phyloP scores from a whole-genome alignment of 2,329 filamentous ascomycete species.

The Aspergillus sergii region DNA sequence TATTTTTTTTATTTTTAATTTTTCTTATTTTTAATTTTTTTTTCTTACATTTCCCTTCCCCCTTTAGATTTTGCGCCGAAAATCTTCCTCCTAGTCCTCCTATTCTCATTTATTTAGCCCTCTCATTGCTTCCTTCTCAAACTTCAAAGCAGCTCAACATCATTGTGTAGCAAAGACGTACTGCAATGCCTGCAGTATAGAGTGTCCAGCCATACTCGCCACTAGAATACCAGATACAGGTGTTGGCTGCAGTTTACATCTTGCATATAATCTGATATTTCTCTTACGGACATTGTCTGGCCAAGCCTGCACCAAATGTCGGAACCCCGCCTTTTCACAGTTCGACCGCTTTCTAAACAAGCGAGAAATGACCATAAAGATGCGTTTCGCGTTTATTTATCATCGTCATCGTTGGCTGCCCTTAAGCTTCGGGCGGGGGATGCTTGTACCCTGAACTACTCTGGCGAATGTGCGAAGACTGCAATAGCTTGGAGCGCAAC shows the following conservation, averaged over 20 bases:
- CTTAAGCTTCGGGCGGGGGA: conserved; percentile 62
- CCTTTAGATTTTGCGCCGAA: background rate
- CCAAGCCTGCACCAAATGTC: conserved; percentile 32
- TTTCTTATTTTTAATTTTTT: background rate
- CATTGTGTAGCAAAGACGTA: background rate
- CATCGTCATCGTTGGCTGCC: conserved; percentile 57
- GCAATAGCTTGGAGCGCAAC: conserved; percentile 66
- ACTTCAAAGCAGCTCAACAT: background rate
- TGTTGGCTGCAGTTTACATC: background rate
- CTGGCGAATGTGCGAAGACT: conserved; percentile 49
- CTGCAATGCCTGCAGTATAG: background rate
- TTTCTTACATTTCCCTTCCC: background rate
- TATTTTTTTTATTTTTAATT: background rate
- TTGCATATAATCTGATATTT: background rate
- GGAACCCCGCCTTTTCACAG: conserved; percentile 50
- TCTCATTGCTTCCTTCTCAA: background rate
- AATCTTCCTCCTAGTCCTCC: background rate
- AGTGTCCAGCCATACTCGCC: background rate
- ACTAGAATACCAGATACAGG: background rate
- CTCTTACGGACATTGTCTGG: background rate
- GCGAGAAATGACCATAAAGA: conserved; percentile 54
- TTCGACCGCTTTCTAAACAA: conserved; percentile 57
- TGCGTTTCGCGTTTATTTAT: conserved; percentile 62
- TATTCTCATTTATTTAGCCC: background rate
- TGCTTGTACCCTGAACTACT: conserved; percentile 48